Evolutionary conservation across 495 filamentous ascomycete species (phyloP).

Genomic region (Aspergillus affinis): DNA sequence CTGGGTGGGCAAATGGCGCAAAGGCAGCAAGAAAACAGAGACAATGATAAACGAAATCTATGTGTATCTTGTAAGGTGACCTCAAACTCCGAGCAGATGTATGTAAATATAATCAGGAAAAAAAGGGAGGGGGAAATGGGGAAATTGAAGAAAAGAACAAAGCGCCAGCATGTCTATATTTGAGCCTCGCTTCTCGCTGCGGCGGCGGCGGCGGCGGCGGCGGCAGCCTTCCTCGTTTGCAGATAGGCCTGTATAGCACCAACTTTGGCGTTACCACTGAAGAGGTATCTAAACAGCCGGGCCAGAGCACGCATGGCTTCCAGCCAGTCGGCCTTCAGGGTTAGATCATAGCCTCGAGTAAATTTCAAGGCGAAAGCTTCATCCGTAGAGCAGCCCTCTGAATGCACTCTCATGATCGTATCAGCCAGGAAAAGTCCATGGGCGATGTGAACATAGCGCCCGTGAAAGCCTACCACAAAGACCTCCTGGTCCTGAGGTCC

Average conservation of each 20-base stretch:
- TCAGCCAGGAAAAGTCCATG: conserved; percentile 1
- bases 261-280: not conserved
- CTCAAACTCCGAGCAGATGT: not conserved
- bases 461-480: conserved; percentile 5
- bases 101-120: not conserved
- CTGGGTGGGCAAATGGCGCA: no score
- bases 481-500: not conserved
- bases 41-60: not conserved
- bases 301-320: not conserved
- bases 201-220: no score
- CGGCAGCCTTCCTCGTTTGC: not conserved
- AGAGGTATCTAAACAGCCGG: not conserved
- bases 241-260: not conserved
- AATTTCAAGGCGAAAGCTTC: conserved; percentile 4
- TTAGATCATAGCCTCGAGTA: not conserved
- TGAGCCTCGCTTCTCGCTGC: not conserved
- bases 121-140: no score
- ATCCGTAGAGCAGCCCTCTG: conserved; percentile 4
- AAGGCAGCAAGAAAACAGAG: not conserved
- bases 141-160: no score
- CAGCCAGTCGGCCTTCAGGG: conserved; percentile 1
- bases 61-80: not conserved
- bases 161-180: not conserved
- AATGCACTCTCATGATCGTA: conserved; percentile 6
- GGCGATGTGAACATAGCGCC: conserved; percentile 5